phyloP scores from a whole-genome alignment of 139 green algal genomes.

The Ostreobium quekettii region DNA sequence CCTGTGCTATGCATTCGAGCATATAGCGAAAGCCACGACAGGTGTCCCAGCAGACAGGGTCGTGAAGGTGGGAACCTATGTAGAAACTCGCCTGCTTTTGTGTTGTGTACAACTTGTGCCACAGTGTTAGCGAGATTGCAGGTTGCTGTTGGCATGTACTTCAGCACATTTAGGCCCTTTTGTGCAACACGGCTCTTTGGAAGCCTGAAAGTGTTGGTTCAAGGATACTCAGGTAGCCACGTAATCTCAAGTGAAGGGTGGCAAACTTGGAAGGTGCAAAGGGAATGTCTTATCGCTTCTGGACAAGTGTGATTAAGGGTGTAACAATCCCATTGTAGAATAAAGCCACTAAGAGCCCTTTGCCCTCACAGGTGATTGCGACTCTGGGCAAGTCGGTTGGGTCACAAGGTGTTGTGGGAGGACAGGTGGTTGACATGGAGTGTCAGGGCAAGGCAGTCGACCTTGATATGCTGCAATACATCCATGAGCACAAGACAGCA shows the following conservation, averaged over 20 bases:
- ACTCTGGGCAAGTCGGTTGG: conserved; percentile 83
- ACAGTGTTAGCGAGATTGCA: no score
- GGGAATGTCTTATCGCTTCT: no score
- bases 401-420: conserved; percentile 84
- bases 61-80: conserved; percentile 41
- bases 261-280: no score
- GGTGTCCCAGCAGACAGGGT: conserved; percentile 71
- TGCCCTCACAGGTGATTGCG: conserved; percentile 61
- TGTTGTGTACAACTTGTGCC: background rate
- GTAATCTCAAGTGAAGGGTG: no score
- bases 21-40: conserved; percentile 83
- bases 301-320: no score
- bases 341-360: no score
- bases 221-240: no score
- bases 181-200: no score
- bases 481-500: conserved; percentile 98
- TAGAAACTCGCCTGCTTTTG: background rate
- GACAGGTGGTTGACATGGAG: conserved; percentile 95
- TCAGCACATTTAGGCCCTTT: no score
- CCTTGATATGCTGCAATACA: conserved; percentile 93
- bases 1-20: conserved; percentile 89
- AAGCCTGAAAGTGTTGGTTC: no score
- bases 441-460: conserved; percentile 72
- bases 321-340: no score
- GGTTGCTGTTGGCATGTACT: no score